Conservation (phyloP, 2,329 filamentous ascomycete species). For the Huntiella decipiens region DNA sequence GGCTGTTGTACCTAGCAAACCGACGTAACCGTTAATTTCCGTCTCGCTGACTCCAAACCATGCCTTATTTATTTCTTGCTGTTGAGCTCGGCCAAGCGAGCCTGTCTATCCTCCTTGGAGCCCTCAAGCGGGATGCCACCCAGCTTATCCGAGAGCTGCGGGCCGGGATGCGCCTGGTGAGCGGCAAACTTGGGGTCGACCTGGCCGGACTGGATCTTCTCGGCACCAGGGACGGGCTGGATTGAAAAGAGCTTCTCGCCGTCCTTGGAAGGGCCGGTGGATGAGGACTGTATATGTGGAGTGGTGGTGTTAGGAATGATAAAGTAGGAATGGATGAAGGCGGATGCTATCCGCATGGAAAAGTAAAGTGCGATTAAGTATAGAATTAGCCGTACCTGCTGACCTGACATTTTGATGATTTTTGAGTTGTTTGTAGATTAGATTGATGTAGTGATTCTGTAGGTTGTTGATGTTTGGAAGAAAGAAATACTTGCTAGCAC, state of each 20-base stretch:
- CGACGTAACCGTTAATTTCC: constrained; percentile 1
- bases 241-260: constrained; percentile 27
- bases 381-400: constrained; percentile 10
- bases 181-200: constrained; percentile 29
- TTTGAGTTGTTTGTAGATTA: background rate
- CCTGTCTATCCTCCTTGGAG: constrained; percentile 48
- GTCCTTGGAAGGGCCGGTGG: background rate
- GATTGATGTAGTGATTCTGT: background rate
- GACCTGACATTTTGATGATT: constrained; percentile 8
- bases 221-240: constrained; percentile 21
- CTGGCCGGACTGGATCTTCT: constrained; percentile 18
- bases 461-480: too few relatives aligned
- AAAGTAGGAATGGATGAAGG: constrained; percentile 6
- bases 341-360: constrained; percentile 2
- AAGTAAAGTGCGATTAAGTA: constrained; percentile 8
- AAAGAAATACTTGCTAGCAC: too few relatives aligned
- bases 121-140: constrained; percentile 37
- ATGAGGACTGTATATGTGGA: constrained; percentile 4
- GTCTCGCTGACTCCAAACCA: background rate
- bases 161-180: constrained; percentile 37
- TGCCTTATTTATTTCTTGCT: constrained; percentile 21
- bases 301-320: constrained; percentile 7
- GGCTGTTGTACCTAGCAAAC: background rate
- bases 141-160: constrained; percentile 30
- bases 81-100: constrained; percentile 47